Evolutionary conservation across 2,329 filamentous ascomycete genomes (phyloP).

Genomic region (Xylariaceae sp.): DNA sequence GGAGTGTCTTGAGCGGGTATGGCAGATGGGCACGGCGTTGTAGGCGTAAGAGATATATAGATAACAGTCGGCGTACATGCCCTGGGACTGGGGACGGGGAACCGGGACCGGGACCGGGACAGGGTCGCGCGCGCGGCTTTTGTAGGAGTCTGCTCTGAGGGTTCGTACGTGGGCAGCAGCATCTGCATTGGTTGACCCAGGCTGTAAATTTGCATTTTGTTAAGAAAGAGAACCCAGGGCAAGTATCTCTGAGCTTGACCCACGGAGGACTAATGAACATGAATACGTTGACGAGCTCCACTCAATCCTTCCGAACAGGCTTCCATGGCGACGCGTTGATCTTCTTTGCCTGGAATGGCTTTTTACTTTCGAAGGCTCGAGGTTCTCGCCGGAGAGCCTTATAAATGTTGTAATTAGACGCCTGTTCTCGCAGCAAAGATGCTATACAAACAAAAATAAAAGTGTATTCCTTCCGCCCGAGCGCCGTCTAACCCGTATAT

Average conservation of each 20-base stretch:
- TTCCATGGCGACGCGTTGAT: slow-evolving; percentile 1
- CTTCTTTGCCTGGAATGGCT: slow-evolving; percentile 9
- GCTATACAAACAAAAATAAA: slow-evolving; percentile 27
- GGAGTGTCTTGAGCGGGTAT: slow-evolving; percentile 33
- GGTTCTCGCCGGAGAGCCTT: slow-evolving; percentile 10
- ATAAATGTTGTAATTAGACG: slow-evolving; percentile 30
- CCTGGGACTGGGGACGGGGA: slow-evolving; percentile 1
- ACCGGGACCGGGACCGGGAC: slow-evolving; percentile 9
- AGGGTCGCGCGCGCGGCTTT: slow-evolving; percentile 19
- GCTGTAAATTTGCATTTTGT: slow-evolving; percentile 23
- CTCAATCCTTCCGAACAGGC: background rate
- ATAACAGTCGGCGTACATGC: slow-evolving; percentile 32
- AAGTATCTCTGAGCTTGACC: slow-evolving; percentile 14
- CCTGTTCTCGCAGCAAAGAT: slow-evolving; percentile 22
- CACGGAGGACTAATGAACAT: slow-evolving; percentile 13
- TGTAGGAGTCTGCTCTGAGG: slow-evolving; percentile 22
- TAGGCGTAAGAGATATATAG: slow-evolving; percentile 37
- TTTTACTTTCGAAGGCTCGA: slow-evolving; percentile 5
- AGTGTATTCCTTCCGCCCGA: background rate
- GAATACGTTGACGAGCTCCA: slow-evolving; percentile 8
- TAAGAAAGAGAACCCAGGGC: slow-evolving; percentile 11
- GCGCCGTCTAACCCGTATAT: slow-evolving; percentile 5
- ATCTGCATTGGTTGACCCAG: slow-evolving; percentile 28
- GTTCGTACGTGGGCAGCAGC: slow-evolving; percentile 24
- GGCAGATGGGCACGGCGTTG: slow-evolving; percentile 38